Conservation (phyloP, 192 early-diverging fungal genomes). For the Coemansia sp. region DNA sequence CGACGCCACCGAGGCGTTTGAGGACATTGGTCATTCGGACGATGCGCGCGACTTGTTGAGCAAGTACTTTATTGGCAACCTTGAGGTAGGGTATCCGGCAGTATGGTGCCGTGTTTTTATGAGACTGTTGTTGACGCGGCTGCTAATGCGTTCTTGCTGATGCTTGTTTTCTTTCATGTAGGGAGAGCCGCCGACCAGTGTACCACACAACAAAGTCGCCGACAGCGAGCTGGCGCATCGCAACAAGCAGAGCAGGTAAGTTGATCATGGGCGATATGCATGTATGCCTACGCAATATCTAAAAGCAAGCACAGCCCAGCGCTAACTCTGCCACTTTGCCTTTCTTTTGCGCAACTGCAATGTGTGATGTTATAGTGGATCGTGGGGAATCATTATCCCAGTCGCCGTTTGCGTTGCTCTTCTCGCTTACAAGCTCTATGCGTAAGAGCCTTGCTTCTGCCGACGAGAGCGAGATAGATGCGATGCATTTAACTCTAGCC, state of each 20-base stretch:
- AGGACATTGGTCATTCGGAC: conserved; percentile 96
- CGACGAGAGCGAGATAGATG: background rate
- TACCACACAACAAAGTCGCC: conserved; percentile 1
- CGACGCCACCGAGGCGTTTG: conserved; percentile 93
- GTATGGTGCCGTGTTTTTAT: background rate
- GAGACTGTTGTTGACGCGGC: background rate
- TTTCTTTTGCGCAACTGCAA: background rate
- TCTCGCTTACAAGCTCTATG: conserved; percentile 60
- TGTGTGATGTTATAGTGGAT: conserved; percentile 37
- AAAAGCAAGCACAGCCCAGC: background rate
- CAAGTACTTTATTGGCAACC: conserved; percentile 73
- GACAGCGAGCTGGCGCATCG: conserved; percentile 22
- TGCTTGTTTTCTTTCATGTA: conserved; percentile 11
- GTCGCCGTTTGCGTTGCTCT: conserved; percentile 56
- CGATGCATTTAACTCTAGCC: background rate
- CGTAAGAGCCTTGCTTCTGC: conserved; percentile 2
- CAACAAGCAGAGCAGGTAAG: conserved; percentile 53
- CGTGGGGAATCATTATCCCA: conserved; percentile 59
- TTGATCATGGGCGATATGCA: background rate
- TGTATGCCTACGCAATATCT: background rate
- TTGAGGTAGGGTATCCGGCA: conserved; percentile 44
- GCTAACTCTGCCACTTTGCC: background rate
- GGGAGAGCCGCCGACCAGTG: conserved; percentile 26
- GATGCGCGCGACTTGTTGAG: conserved; percentile 89
- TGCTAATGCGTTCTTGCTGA: background rate